Evolutionary conservation across 805 yeast species (phyloP), one percentile per base, ranked within the genome.

Genomic region (Yamadazyma endophytica): DNA sequence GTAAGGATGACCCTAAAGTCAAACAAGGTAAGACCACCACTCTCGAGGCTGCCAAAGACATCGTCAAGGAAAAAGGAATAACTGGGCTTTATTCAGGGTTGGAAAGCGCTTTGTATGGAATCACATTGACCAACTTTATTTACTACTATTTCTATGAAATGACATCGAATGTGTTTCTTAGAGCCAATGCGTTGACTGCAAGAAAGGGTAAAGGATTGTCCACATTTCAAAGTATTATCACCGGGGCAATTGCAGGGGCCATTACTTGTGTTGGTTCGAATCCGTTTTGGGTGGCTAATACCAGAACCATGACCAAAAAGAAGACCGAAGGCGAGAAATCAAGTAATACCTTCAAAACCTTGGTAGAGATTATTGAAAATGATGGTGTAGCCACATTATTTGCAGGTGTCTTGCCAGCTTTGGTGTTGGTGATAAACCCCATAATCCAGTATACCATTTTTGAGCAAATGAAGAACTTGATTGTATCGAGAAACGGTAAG

Each of bases 211-310:
- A 53, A 27, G 77, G 76, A 2, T 53, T 79, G 44, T 60, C 76
- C 17, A 77, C 94, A 1, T 32, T 68, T 4, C 88, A 86, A 57
- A 74, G 86, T 32, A 80, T 87, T 46, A 37, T 70, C 5, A 79
- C 88, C 2, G 95, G 97, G 17, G 81, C 92, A 1, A 68, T 85
- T 49, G 95, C 96, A 2, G 96, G 97, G 0, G 73, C 88, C 7
- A 74, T 87, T 22, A 87, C 96, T 3, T 83, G 88, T 29, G 63
- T 83, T 13, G 70, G 79, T 8, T 79, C 95, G 9, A 88, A 88
- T 55, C 97, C 97, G 15, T 77, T 86, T 44, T 88, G 97, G 97
- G 95, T 88, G 26, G 92, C 94, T 26, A 88, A 88, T 54, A 88
- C 97, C 3, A 73, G 96, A 50, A 77, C 82, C 74, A 84, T 94